phyloP scores from a whole-genome alignment of 129 eudicot genomes.

The Helianthus tuberosus region DNA sequence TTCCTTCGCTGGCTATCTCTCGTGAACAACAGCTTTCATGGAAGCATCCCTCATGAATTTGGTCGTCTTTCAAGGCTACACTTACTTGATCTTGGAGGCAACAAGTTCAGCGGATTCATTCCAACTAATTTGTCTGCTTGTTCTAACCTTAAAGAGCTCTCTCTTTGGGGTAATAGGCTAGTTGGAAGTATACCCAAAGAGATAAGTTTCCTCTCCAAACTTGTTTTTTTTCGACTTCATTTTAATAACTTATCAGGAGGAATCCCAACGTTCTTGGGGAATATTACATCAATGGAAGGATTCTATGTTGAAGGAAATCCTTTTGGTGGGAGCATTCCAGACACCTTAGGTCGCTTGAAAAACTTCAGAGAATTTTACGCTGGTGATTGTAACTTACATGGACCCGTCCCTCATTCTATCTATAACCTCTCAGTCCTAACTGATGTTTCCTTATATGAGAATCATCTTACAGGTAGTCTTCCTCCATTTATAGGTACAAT shows the following conservation, averaged over 20 bases:
- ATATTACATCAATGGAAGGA: not conserved
- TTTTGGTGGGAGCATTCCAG: not conserved
- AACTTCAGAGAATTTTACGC: not conserved
- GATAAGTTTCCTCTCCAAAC: slow-evolving; percentile 7
- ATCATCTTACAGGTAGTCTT: slow-evolving; percentile 11
- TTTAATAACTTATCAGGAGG: slow-evolving; percentile 1
- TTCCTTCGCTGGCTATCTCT: not conserved
- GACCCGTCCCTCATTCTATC: slow-evolving; percentile 6
- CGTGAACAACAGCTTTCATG: not conserved
- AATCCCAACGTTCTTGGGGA: slow-evolving; percentile 23
- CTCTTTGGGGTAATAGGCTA: not conserved
- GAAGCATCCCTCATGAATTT: not conserved
- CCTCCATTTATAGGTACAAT: not conserved
- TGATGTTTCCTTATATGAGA: not conserved
- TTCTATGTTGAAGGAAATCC: not conserved
- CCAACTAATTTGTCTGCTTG: slow-evolving; percentile 6
- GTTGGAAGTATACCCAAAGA: slow-evolving; percentile 22
- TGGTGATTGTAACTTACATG: not conserved
- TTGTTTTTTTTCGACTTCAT: not conserved
- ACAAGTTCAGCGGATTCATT: slow-evolving; percentile 6
- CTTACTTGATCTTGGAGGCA: not conserved
- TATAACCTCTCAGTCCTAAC: slow-evolving; percentile 1
- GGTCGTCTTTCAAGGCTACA: not conserved
- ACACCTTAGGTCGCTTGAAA: not conserved
- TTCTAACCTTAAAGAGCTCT: not conserved